These are phyloP conservation scores for Discostella stelligeroides DNA, from an alignment of 108 stramenopile genomes.

Conservation along the genomic window DNA sequence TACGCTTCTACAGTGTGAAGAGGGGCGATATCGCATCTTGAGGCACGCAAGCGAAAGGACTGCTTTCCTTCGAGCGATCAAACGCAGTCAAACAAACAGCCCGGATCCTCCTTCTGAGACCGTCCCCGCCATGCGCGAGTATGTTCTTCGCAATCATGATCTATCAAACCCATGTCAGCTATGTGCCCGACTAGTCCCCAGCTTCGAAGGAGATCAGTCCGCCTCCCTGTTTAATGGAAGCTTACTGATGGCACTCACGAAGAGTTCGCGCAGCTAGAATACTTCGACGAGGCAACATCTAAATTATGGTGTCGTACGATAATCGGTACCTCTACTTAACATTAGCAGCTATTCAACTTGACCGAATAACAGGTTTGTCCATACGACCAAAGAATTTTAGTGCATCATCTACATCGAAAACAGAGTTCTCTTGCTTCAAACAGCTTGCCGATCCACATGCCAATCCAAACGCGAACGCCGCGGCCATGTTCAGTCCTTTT, in stretches of 20 bases:
- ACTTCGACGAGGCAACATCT: neutral
- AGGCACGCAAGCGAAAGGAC: conserved; percentile 48
- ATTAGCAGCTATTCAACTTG: neutral
- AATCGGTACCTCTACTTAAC: neutral
- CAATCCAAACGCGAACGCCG: conserved; percentile 75
- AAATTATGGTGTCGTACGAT: neutral
- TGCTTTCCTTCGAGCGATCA: conserved; percentile 62
- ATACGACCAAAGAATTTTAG: conserved; percentile 53
- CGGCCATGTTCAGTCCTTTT: conserved; percentile 16
- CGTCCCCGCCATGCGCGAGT: conserved; percentile 68
- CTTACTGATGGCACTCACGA: conserved; percentile 49
- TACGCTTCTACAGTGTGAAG: conserved; percentile 56
- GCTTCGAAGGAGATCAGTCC: conserved; percentile 28
- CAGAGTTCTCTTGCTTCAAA: conserved; percentile 80
- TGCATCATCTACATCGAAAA: conserved; percentile 65
- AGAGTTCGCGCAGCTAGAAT: conserved; percentile 4
- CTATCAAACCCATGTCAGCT: conserved; percentile 73
- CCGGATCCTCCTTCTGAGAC: conserved; percentile 31
- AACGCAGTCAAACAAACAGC: conserved; percentile 41
- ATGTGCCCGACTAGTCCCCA: conserved; percentile 63
- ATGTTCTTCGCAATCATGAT: conserved; percentile 73
- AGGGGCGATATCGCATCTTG: conserved; percentile 53
- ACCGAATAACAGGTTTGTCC: conserved; percentile 17
- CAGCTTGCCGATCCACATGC: conserved; percentile 84
- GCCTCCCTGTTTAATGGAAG: conserved; percentile 47